Evolutionary conservation across 768 basidiomycete genomes (phyloP), one percentile per base, ranked within the genome.

Genomic region (Lepiota brunneoincarnata): DNA sequence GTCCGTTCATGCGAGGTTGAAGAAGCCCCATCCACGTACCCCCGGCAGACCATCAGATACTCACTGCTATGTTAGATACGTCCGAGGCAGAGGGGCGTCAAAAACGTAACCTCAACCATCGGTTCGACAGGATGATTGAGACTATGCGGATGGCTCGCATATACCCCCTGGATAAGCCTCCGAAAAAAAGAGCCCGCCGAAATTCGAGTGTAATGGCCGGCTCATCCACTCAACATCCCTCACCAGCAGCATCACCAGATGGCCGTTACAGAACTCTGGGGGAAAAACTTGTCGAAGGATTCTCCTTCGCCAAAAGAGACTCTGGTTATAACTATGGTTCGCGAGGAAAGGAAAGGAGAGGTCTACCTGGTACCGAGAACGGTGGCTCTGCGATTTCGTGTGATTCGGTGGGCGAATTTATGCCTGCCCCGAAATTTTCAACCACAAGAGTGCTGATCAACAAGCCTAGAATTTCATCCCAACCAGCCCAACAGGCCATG

Each of bases 121-220:
- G 79, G 36, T 87, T 82, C 59, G 87, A 89, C 64, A 73, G 73
- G 40, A 89, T 90, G 87, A 68, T 89, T 26, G 74, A 81, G 47
- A 74, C 78, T 2, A 81, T 87, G 71, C 75, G 79, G 50, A 58
- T 57, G 60, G 68, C 50, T 54, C 46, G 61, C 68, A 40, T 39
- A 15, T 24, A 48, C 28, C 58, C 49, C 41, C 61, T 48, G 34
- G 48, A 18, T 4, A 51, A 51, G 23, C 46, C 63, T n/a, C 60
- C 58, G 48, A 71, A 38, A 14, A 14, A 35, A 24, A 10, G 11
- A 10, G 31, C 31, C 11, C 31, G 31, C 31, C 11, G 6, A 31
- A 9, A 10, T 31, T 31, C 31, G 31, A 31, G 26, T 28, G 26
- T 28, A 28, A 7, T 7, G 3, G 31, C 7, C 31, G 2, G 31